phyloP scores from a whole-genome alignment of 805 yeast species.

The Saturnispora mendoncae region DNA sequence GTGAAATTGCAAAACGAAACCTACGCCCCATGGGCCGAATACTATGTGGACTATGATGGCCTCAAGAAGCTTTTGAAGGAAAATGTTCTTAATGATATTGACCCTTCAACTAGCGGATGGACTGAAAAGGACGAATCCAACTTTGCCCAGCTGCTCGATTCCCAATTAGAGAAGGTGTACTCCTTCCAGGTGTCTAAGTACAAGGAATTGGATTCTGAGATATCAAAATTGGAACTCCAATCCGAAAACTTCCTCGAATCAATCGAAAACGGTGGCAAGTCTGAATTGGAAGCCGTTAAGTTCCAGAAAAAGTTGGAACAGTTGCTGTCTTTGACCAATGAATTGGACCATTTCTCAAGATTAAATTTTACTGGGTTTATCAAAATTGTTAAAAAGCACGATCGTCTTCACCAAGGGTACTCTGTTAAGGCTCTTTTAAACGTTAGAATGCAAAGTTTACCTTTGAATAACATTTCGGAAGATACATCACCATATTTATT shows the following conservation, averaged over 20 bases:
- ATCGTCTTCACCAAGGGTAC: slow-evolving; percentile 76
- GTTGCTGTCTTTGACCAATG: slow-evolving; percentile 65
- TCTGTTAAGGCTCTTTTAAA: slow-evolving; percentile 86
- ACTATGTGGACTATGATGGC: slow-evolving; percentile 57
- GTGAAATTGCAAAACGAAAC: slow-evolving; percentile 72
- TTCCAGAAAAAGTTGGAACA: slow-evolving; percentile 70
- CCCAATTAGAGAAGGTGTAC: slow-evolving; percentile 69
- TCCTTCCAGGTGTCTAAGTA: slow-evolving; percentile 62
- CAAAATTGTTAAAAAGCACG: slow-evolving; percentile 94
- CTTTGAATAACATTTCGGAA: slow-evolving; percentile 72
- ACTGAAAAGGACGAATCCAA: slow-evolving; percentile 61
- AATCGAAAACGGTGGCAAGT: slow-evolving; percentile 18
- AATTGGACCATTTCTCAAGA: slow-evolving; percentile 82
- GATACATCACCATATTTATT: slow-evolving; percentile 87
- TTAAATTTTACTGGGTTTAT: slow-evolving; percentile 90
- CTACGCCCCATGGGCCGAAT: slow-evolving; percentile 80
- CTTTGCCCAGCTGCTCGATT: slow-evolving; percentile 59
- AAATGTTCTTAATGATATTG: slow-evolving; percentile 32
- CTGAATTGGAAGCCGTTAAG: slow-evolving; percentile 45
- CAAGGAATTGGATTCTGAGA: slow-evolving; percentile 54
- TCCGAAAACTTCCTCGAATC: slow-evolving; percentile 35
- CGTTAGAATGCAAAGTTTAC: slow-evolving; percentile 78
- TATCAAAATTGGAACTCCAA: slow-evolving; percentile 54
- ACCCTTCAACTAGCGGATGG: slow-evolving; percentile 35
- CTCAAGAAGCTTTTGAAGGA: slow-evolving; percentile 65